Conservation (phyloP, 2,329 filamentous ascomycete species). For the Fusarium lateritium region DNA sequence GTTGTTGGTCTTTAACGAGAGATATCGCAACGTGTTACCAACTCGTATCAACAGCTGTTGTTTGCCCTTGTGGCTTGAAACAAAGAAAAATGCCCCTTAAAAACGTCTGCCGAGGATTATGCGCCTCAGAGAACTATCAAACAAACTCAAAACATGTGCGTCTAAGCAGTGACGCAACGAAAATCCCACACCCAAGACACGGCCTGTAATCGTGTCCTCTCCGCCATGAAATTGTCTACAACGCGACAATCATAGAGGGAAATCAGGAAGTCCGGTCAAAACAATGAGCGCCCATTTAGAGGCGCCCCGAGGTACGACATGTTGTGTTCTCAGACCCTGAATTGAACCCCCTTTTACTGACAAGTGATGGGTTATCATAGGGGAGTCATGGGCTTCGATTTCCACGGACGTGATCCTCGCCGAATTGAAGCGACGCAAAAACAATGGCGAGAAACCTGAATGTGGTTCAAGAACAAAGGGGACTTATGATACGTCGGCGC, state of each 20-base stretch:
- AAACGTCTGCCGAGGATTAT: conserved; percentile 49
- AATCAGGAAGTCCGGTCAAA: conserved; percentile 26
- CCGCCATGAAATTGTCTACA: conserved; percentile 44
- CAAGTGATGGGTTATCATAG: conserved; percentile 35
- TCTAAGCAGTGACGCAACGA: conserved; percentile 46
- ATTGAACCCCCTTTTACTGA: conserved; percentile 42
- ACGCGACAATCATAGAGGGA: conserved; percentile 39
- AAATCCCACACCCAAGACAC: conserved; percentile 27
- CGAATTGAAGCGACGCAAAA: conserved; percentile 66
- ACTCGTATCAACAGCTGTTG: conserved; percentile 13
- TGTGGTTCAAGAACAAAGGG: conserved; percentile 69
- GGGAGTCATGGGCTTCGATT: conserved; percentile 62
- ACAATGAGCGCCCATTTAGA: conserved; percentile 40
- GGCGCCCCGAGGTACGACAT: conserved; percentile 40
- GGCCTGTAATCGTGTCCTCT: conserved; percentile 47
- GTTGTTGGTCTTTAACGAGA: not conserved
- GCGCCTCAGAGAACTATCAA: conserved; percentile 34
- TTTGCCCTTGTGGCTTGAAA: conserved; percentile 13
- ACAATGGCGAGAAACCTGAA: conserved; percentile 60
- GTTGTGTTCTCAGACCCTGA: not conserved
- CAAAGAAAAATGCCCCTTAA: conserved; percentile 29
- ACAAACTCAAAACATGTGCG: conserved; percentile 44
- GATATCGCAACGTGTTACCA: not conserved
- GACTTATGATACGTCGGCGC: conserved; percentile 75
- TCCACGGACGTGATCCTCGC: conserved; percentile 67